A percentile compares a stretch with the other conserved stretches of the same genome.
Evolutionary conservation across 495 filamentous ascomycete species (phyloP).

Genomic region (Trichoderma reesei): DNA sequence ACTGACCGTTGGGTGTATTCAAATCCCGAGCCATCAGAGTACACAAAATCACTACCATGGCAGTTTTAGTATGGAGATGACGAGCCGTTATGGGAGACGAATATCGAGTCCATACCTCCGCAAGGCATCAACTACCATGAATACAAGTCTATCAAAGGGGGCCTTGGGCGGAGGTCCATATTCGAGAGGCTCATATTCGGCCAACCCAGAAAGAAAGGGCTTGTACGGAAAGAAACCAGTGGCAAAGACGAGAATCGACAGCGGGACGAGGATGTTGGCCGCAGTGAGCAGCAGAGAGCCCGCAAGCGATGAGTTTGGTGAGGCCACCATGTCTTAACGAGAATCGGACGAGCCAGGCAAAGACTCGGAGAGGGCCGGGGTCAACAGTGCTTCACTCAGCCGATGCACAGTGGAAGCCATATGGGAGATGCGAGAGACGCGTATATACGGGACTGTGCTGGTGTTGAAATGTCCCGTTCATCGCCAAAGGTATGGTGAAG

Average conservation of each 20-base stretch:
- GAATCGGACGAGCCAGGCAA: neutral
- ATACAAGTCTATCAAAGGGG: conserved; percentile 79
- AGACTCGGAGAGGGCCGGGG: neutral
- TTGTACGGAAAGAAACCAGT: conserved; percentile 97
- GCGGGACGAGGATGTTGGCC: conserved; percentile 67
- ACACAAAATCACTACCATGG: conserved; percentile 83
- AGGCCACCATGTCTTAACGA: conserved; percentile 18
- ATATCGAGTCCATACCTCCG: conserved; percentile 51
- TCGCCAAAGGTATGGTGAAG: neutral
- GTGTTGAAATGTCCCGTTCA: neutral
- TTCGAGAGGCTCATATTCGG: conserved; percentile 44
- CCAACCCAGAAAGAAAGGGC: conserved; percentile 76
- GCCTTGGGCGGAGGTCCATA: conserved; percentile 44
- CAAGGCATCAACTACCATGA: conserved; percentile 97
- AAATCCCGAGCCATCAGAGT: conserved; percentile 70
- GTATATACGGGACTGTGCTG: neutral
- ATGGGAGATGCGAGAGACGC: neutral
- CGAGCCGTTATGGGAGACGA: neutral
- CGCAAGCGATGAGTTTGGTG: conserved; percentile 23
- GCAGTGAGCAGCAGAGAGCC: conserved; percentile 41
- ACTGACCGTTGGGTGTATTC: conserved; percentile 76
- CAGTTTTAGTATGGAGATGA: neutral
- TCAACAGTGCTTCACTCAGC: neutral
- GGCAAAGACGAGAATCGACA: conserved; percentile 74
- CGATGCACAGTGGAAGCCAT: neutral